Percentiles rank a stretch among this genome's conserved stretches.
Evolutionary conservation across 2,329 filamentous ascomycete species (phyloP).

Genomic region (Xylaria arbuscula): DNA sequence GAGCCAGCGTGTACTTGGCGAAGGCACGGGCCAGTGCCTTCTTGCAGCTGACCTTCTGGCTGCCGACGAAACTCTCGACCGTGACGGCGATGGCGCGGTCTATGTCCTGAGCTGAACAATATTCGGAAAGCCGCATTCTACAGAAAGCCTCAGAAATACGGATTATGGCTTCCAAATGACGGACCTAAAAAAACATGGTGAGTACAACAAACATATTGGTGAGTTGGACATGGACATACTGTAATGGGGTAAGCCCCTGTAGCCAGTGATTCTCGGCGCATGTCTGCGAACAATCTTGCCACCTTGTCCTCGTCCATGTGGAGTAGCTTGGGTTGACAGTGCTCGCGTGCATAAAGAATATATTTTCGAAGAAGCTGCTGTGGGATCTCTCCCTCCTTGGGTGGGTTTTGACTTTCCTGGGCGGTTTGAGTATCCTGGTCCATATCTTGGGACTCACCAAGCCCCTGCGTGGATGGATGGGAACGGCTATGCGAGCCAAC

Average conservation of each 20-base stretch:
- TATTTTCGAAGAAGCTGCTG: conserved; percentile 95
- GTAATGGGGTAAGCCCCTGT: conserved; percentile 98
- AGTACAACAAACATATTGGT: conserved; percentile 31
- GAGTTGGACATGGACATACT: conserved; percentile 65
- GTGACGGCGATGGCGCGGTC: conserved; percentile 97
- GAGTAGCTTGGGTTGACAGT: conserved; percentile 90
- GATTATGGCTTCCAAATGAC: conserved; percentile 97
- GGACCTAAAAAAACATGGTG: conserved; percentile 69
- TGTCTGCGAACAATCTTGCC: conserved; percentile 91
- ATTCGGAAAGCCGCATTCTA: conserved; percentile 98
- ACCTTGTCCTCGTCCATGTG: conserved; percentile 99
- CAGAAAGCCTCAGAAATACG: conserved; percentile 94
- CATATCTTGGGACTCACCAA: conserved; percentile 68
- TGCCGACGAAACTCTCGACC: conserved; percentile 94
- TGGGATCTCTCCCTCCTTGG: conserved; percentile 76
- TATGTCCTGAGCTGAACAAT: conserved; percentile 89
- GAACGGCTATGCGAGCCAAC: conserved; percentile 93
- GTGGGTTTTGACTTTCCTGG: conserved; percentile 46
- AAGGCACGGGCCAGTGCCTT: conserved; percentile 94
- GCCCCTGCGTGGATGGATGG: conserved; percentile 69
- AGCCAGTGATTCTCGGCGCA: conserved; percentile 90
- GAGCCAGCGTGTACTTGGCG: conserved; percentile 84
- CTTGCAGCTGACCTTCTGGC: conserved; percentile 97
- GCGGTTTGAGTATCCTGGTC: conserved; percentile 64
- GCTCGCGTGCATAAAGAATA: conserved; percentile 92